These are phyloP conservation scores for Curvularia hawaiiensis DNA, from an alignment of 2,329 filamentous ascomycete species.

Conservation along the genomic window DNA sequence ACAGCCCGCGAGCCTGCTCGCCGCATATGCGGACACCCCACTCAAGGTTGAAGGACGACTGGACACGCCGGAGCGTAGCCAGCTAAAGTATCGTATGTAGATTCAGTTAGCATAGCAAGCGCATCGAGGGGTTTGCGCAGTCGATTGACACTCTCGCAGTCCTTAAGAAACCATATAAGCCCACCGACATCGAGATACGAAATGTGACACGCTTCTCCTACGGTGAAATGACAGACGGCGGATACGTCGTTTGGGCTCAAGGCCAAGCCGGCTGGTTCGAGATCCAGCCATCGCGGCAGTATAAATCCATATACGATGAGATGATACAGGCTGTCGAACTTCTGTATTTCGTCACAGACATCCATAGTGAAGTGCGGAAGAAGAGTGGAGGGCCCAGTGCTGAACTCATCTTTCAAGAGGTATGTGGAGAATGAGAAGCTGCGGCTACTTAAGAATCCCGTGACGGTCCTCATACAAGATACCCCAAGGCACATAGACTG, in stretches of 20 bases:
- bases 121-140: neutral
- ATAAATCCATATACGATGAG: slow-evolving; percentile 60
- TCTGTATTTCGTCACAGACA: slow-evolving; percentile 66
- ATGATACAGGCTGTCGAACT: slow-evolving; percentile 69
- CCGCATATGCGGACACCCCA: slow-evolving; percentile 64
- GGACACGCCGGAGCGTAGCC: slow-evolving; percentile 41
- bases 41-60: slow-evolving; percentile 66
- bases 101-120: neutral
- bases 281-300: slow-evolving; percentile 64
- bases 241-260: slow-evolving; percentile 68
- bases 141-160: slow-evolving; percentile 31
- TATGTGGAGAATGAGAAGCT: slow-evolving; percentile 22
- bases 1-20: slow-evolving; percentile 62
- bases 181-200: slow-evolving; percentile 59
- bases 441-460: too few species aligned
- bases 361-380: slow-evolving; percentile 55
- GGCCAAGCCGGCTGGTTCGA: slow-evolving; percentile 72
- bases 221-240: slow-evolving; percentile 60
- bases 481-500: slow-evolving; percentile 5
- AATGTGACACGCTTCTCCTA: slow-evolving; percentile 55
- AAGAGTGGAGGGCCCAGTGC: slow-evolving; percentile 47
- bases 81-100: slow-evolving; percentile 39
- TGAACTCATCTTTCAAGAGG: slow-evolving; percentile 48
- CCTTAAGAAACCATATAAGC: slow-evolving; percentile 40
- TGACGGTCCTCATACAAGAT: neutral